Base-by-base conservation (phyloP, 2,329 filamentous ascomycete species). In the Claviceps fusiformis region DNA sequence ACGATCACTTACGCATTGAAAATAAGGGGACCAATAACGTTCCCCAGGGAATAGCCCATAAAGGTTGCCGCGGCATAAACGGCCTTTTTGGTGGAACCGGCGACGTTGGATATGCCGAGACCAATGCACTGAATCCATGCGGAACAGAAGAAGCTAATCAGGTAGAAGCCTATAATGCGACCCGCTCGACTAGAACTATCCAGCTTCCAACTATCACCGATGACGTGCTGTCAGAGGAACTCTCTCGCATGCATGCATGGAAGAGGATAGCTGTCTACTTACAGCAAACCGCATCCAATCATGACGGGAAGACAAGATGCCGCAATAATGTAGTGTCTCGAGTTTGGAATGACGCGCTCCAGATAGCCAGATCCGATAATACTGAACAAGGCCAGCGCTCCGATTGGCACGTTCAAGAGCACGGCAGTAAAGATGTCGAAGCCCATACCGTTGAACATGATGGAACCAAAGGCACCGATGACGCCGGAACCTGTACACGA, bases 371-470 rank as follows among this genome's bases (percentile, higher is more conserved):
- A 66, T 3, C 64, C 61, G 5, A 68, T 60, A 31, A 68, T 64
- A 45, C 60, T 62, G 37, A 67, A 56, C 5, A 67, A 65, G 1
- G 65, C 64, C 51, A 69, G 58, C 1, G 62, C 65, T 37, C 47
- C 47, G 47, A 49, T n/a, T 8, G 47, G 47, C 4, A 49, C 1
- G 24, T 68, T 69, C 19, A 69, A 59, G 0, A 68, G 59, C n/a
- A 70, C 63, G 9, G 67, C 64, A 39, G 64, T 57, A 44, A 67
- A 64, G 37, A 60, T 60, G 17, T 62, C 62, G 53, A 70, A 70
- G 1, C 68, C 67, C 62, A 71, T 69, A 29, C 62, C 62, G 33
- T 67, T 65, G 55, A 71, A 62, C 3, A 68, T 65, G 5, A 69
- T 64, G 11, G 67, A 62, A 3, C 64, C 64, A 52, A 68, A 69